phyloP scores from a whole-genome alignment of 768 basidiomycete species.

The Daedaleopsis nitida region DNA sequence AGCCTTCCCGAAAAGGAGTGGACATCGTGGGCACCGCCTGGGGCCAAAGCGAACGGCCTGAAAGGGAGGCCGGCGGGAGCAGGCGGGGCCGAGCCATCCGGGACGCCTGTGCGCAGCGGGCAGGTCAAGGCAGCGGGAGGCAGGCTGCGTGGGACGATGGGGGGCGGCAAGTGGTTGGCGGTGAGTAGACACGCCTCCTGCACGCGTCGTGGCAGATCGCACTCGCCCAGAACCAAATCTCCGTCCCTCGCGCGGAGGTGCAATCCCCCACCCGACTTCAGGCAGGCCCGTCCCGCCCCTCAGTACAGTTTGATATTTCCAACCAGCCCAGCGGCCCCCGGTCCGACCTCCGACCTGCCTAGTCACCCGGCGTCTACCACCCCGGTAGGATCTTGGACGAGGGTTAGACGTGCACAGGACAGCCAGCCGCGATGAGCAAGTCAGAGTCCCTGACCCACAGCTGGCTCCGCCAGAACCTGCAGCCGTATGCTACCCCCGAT shows the following conservation, averaged over 20 bases:
- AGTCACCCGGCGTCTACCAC: neutral
- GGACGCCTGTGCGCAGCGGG: no score
- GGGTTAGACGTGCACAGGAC: neutral
- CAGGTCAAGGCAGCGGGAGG: neutral
- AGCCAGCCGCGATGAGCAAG: constrained; percentile 30
- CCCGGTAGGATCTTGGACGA: neutral
- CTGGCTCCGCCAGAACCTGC: constrained; percentile 71
- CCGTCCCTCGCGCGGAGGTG: constrained; percentile 19
- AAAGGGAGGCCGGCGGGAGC: constrained; percentile 20
- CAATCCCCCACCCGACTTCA: constrained; percentile 12
- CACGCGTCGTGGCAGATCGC: constrained; percentile 20
- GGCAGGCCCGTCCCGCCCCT: constrained; percentile 19
- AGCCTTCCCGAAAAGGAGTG: constrained; percentile 25
- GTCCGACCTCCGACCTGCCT: constrained; percentile 4
- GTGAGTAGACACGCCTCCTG: constrained; percentile 21
- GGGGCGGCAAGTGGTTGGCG: constrained; percentile 10
- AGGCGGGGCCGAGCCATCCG: constrained; percentile 2
- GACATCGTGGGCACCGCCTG: constrained; percentile 7
- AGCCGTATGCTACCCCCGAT: constrained; percentile 55
- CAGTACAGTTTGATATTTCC: constrained; percentile 17
- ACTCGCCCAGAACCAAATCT: constrained; percentile 30
- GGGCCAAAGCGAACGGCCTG: constrained; percentile 24
- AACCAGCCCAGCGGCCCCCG: constrained; percentile 2
- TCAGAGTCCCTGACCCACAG: constrained; percentile 40
- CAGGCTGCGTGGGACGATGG: neutral